Evolutionary conservation across 2,329 filamentous ascomycete genomes (phyloP), one percentile per base, ranked within the genome.

Genomic region (Aspergillus brunneoviolaceus): DNA sequence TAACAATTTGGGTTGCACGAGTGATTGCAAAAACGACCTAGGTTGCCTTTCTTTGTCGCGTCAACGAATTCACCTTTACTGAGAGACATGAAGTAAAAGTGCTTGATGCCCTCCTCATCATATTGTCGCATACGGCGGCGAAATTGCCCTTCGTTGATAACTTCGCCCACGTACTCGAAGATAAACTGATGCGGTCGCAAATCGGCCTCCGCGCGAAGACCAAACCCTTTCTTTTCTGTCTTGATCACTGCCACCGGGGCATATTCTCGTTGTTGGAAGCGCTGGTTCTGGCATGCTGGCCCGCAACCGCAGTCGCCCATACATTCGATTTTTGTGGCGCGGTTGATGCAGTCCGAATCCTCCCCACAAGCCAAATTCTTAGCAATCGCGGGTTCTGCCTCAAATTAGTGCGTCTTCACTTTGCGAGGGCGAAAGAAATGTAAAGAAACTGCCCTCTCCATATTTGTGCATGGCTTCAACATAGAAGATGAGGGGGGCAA

Each of bases 61-160:
- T 99, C 95, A 60, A 99, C 92, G 72, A 98, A 99, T 76, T 98
- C 95, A 70, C 88, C 91, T 76, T 96, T 96, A 72, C 87, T 96
- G 63, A 99, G 87, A 29, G 95, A 98, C 95, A 99, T 99, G 81
- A 99, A 99, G 79, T 99, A 99, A 76, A 99, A 99, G 78, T 99
- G 95, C 76, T 96, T 96, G 83, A 99, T 97, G 62, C 93, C 93
- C 75, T 98, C 92, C 51, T 95, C 85, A 72, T 97, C 92, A 77
- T 99, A 99, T 71, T 96, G 90, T 45, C 92, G 81, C 88, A 96
- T 97, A 63, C 95, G 91, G 60, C 88, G 87, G 58, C 92, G 90
- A 73, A 98, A 98, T 11, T 89, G 89, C 31, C 86, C 84, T 77
- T 99, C 94, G 69, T 96, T 94, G 74, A 99, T 97, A 68, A 98